A percentile compares a stretch with the other conserved stretches of the same genome.
These are phyloP conservation scores for Pseudoscleropodium purum DNA, from an alignment of 225 moss, liverwort and hornwort genomes.

Conservation along the genomic window DNA sequence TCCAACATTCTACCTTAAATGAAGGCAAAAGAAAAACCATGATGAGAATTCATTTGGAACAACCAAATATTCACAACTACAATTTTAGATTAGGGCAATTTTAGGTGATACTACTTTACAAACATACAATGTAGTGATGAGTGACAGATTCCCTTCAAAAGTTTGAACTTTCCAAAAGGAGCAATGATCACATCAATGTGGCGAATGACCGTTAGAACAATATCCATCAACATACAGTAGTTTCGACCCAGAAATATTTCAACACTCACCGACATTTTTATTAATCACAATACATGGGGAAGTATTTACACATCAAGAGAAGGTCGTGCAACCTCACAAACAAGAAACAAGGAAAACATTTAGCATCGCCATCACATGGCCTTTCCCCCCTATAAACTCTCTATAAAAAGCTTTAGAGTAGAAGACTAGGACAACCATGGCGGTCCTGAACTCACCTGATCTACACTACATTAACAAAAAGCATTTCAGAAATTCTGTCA, in stretches of 20 bases:
- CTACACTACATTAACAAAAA: background rate
- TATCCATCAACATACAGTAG: background rate
- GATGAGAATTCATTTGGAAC: background rate
- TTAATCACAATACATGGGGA: background rate
- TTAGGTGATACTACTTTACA: background rate
- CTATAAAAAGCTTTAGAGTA: background rate
- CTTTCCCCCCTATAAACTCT: background rate
- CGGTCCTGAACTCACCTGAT: background rate
- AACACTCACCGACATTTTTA: background rate
- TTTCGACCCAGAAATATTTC: background rate
- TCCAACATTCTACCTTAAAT: background rate
- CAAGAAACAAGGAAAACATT: background rate
- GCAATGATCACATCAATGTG: no score
- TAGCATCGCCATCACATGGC: conserved; percentile 11
- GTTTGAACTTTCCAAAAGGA: background rate
- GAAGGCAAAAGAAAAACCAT: background rate
- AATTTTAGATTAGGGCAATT: background rate
- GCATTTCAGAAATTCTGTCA: background rate
- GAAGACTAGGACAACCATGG: conserved; percentile 5
- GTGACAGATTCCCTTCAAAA: background rate
- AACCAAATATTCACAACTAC: no score
- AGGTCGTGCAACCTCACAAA: background rate
- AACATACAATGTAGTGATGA: background rate
- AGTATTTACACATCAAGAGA: conserved; percentile 1
- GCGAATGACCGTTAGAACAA: background rate